Percentiles rank a stretch among this genome's conserved stretches.
Conservation (phyloP, 306 rosid genomes). For the Ceratonia siliqua region DNA sequence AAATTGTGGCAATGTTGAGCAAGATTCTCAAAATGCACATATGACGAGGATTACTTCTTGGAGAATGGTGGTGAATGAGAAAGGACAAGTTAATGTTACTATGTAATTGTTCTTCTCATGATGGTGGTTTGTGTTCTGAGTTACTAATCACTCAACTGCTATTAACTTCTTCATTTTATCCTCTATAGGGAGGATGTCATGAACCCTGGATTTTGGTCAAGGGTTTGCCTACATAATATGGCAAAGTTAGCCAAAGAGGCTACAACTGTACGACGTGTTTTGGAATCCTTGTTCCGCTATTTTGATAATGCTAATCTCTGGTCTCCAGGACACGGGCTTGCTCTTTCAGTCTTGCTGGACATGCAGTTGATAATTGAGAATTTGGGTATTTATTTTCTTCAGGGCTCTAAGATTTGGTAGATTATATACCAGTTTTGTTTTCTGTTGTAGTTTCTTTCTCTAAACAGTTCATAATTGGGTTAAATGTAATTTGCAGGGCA, state of each 20-base stretch:
- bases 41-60: slow-evolving; percentile 50
- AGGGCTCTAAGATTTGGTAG: slow-evolving; percentile 13
- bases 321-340: slow-evolving; percentile 69
- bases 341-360: slow-evolving; percentile 57
- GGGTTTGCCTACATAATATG: slow-evolving; percentile 66
- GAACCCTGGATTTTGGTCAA: slow-evolving; percentile 66
- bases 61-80: slow-evolving; percentile 58
- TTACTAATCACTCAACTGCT: slow-evolving; percentile 1
- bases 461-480: slow-evolving; percentile 23
- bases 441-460: slow-evolving; percentile 17
- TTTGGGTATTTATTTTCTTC: slow-evolving; percentile 49
- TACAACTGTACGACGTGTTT: slow-evolving; percentile 65
- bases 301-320: slow-evolving; percentile 62
- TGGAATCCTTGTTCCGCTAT: slow-evolving; percentile 68
- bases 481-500: slow-evolving; percentile 63
- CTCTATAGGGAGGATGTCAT: slow-evolving; percentile 47
- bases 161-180: slow-evolving; percentile 29
- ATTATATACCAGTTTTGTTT: slow-evolving; percentile 17
- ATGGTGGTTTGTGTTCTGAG: slow-evolving; percentile 25
- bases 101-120: slow-evolving; percentile 43
- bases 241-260: slow-evolving; percentile 80
- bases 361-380: slow-evolving; percentile 68
- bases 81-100: slow-evolving; percentile 55
- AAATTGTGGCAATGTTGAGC: slow-evolving; percentile 49
- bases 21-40: slow-evolving; percentile 38